Conservation (phyloP, 441 rosid genomes). For the Gossypium laxum region DNA sequence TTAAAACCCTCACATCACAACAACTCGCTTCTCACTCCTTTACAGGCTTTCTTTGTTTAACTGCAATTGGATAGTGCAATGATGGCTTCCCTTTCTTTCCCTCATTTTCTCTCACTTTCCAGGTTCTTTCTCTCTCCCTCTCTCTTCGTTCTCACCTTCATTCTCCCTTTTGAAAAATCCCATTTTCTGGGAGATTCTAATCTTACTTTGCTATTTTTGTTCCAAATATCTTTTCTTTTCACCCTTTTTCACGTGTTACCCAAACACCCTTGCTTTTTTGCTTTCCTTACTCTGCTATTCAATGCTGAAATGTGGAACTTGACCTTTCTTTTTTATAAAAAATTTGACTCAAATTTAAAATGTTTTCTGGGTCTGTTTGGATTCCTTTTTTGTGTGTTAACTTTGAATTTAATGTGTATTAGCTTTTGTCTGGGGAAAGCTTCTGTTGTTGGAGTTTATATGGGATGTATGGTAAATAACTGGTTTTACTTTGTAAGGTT, state of each 20-base stretch:
- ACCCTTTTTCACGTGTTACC: neutral
- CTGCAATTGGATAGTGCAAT: neutral
- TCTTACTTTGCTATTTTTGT: neutral
- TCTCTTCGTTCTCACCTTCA: neutral
- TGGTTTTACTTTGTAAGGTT: neutral
- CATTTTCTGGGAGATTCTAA: neutral
- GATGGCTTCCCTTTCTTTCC: constrained; percentile 62
- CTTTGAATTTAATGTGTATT: neutral
- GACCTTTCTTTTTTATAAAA: neutral
- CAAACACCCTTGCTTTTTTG: neutral
- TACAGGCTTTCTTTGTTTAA: neutral
- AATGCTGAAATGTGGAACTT: neutral
- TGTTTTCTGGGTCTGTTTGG: neutral
- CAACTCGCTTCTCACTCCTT: neutral
- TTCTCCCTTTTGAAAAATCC: neutral
- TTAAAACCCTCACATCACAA: neutral
- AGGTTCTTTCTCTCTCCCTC: constrained; percentile 34
- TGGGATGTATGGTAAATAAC: neutral
- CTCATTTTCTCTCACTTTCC: constrained; percentile 46
- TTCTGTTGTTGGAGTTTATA: neutral
- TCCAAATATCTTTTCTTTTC: neutral
- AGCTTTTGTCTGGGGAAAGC: neutral
- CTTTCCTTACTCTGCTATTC: neutral
- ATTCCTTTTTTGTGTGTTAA: neutral
- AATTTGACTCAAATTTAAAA: neutral